Percentiles rank a stretch among this genome's conserved stretches.
phyloP scores from a whole-genome alignment of 768 basidiomycete genomes.

The Coprinopsis strossmayeri region DNA sequence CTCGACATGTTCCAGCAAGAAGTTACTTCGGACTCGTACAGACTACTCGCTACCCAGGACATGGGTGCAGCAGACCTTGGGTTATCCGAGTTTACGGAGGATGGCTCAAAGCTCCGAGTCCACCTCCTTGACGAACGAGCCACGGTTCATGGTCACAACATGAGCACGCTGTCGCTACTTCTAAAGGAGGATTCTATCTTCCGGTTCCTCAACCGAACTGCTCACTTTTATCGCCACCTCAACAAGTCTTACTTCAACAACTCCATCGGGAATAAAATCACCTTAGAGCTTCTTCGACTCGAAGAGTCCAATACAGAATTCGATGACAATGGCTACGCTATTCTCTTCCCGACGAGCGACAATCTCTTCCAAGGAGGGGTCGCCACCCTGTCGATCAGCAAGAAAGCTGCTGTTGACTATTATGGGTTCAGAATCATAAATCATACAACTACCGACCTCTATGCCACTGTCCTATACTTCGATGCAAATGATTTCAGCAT shows the following conservation, averaged over 20 bases:
- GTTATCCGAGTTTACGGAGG: too few relatives aligned
- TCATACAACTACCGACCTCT: not conserved
- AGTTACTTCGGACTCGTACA: too few relatives aligned
- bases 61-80: too few relatives aligned
- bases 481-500: not conserved
- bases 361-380: not conserved
- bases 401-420: not conserved
- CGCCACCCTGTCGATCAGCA: not conserved
- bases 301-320: not conserved
- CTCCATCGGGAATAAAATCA: not conserved
- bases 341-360: not conserved
- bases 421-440: not conserved
- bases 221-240: not conserved
- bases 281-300: not conserved
- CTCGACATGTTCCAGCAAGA: too few relatives aligned
- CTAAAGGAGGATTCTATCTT: not conserved
- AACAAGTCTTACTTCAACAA: not conserved
- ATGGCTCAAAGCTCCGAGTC: not conserved
- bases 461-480: not conserved
- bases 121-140: not conserved
- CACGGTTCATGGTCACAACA: not conserved
- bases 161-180: not conserved
- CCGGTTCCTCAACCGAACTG: not conserved
- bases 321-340: not conserved
- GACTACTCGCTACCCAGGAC: too few relatives aligned